Evolutionary conservation across 768 basidiomycete species (phyloP).

Genomic region (Tephrocybe rancida): DNA sequence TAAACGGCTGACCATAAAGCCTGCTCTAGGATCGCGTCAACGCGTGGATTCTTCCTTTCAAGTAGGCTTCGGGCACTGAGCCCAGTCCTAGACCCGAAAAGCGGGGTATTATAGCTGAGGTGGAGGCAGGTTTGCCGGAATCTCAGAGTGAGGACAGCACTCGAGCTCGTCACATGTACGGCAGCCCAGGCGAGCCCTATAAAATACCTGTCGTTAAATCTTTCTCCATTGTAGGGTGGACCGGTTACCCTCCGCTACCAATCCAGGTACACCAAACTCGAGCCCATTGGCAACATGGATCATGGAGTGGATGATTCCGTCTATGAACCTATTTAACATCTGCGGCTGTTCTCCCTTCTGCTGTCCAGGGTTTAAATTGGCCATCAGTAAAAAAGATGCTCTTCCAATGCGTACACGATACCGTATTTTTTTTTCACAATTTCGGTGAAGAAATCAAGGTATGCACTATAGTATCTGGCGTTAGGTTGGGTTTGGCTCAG

Average conservation of each 20-base stretch:
- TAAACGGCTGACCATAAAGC: conserved; percentile 25
- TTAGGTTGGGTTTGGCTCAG: too few species aligned
- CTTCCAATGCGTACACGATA: conserved; percentile 44
- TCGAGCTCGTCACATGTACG: conserved; percentile 42
- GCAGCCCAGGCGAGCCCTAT: conserved; percentile 61
- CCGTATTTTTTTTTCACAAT: conserved; percentile 41
- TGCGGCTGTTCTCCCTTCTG: conserved; percentile 34
- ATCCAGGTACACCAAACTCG: conserved; percentile 61
- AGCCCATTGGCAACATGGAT: conserved; percentile 66
- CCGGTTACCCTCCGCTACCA: conserved; percentile 70
- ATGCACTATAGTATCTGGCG: conserved; percentile 54
- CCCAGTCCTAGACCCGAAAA: conserved; percentile 39
- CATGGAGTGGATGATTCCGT: conserved; percentile 62
- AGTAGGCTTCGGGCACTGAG: too few species aligned
- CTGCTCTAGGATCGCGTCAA: conserved; percentile 20
- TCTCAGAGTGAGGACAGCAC: conserved; percentile 34
- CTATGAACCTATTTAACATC: conserved; percentile 52
- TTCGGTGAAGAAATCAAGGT: conserved; percentile 50
- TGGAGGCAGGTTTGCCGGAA: neutral
- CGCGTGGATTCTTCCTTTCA: too few species aligned
- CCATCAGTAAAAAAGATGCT: conserved; percentile 54
- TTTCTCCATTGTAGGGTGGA: too few species aligned
- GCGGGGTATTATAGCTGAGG: conserved; percentile 8
- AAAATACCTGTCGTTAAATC: too few species aligned
- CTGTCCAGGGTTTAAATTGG: conserved; percentile 37